Conservation (phyloP, 257 asterid genomes). For the Petunia secreta region DNA sequence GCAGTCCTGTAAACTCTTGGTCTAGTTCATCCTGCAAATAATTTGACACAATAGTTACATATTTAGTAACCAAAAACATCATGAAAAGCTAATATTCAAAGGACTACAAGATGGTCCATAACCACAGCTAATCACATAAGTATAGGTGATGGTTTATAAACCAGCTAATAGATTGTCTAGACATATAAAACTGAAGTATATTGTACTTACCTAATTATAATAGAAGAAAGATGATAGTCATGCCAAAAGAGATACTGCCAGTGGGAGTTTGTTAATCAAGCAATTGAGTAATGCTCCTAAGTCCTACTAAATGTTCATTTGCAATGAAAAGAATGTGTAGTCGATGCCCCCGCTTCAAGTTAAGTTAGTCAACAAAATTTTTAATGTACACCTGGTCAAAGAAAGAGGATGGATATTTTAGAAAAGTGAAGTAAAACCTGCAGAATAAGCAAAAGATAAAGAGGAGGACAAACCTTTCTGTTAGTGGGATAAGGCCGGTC, state of each 20-base stretch:
- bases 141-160: background rate
- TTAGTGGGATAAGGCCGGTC: conserved; percentile 60
- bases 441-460: conserved; percentile 48
- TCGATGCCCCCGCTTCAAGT: conserved; percentile 25
- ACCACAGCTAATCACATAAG: background rate
- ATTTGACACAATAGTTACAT: background rate
- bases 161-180: background rate
- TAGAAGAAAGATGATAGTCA: conserved; percentile 17
- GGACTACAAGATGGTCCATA: background rate
- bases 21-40: conserved; percentile 46
- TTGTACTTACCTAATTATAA: conserved; percentile 30
- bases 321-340: conserved; percentile 34
- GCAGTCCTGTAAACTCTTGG: conserved; percentile 30
- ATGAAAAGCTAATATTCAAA: background rate
- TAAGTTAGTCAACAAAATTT: conserved; percentile 51
- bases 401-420: conserved; percentile 34
- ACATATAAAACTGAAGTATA: background rate
- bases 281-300: conserved; percentile 37
- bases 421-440: conserved; percentile 40
- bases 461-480: conserved; percentile 53
- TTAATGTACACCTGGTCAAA: conserved; percentile 66
- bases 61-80: background rate
- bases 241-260: conserved; percentile 18
- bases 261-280: conserved; percentile 36
- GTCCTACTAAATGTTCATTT: conserved; percentile 29